Evolutionary conservation across 352 stramenopile genomes (phyloP).

Genomic region (Pythium phragmiticola): DNA sequence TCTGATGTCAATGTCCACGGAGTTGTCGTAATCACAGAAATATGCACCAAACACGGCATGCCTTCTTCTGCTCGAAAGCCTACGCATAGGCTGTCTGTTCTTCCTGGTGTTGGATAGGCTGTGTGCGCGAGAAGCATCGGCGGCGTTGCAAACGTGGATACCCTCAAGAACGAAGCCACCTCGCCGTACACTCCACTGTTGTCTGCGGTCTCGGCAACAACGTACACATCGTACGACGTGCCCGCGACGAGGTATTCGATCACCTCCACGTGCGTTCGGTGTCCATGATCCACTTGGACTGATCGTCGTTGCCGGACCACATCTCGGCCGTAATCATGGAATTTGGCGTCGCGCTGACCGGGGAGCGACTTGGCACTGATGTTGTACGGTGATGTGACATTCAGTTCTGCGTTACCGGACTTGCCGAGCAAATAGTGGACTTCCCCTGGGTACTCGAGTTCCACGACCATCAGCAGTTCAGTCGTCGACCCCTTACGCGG

Average conservation of each 20-base stretch:
- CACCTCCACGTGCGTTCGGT: conserved; percentile 43
- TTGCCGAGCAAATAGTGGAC: conserved; percentile 72
- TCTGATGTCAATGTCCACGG: conserved; percentile 35
- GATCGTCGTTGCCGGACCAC: conserved; percentile 52
- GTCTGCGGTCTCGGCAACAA: conserved; percentile 50
- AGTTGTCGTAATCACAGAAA: conserved; percentile 46
- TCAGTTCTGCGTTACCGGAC: conserved; percentile 59
- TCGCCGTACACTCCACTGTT: conserved; percentile 62
- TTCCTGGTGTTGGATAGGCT: conserved; percentile 56
- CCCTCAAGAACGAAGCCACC: conserved; percentile 40
- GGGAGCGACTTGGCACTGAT: conserved; percentile 56
- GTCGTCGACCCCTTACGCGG: conserved; percentile 75
- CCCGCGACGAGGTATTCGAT: conserved; percentile 61
- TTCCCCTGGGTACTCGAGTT: conserved; percentile 57
- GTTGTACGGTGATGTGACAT: conserved; percentile 73
- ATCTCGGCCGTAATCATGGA: conserved; percentile 61
- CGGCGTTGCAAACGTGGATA: conserved; percentile 63
- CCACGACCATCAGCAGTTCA: conserved; percentile 57
- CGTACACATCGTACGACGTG: conserved; percentile 61
- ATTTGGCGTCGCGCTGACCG: conserved; percentile 32
- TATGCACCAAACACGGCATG: conserved; percentile 50
- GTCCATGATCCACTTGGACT: conserved; percentile 31
- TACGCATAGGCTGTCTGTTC: conserved; percentile 44
- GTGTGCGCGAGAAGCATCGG: conserved; percentile 67
- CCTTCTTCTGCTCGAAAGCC: conserved; percentile 60